Evolutionary conservation across 345 rosid genomes (phyloP), one percentile per base, ranked within the genome.

Genomic region (Ailanthus altissimus): DNA sequence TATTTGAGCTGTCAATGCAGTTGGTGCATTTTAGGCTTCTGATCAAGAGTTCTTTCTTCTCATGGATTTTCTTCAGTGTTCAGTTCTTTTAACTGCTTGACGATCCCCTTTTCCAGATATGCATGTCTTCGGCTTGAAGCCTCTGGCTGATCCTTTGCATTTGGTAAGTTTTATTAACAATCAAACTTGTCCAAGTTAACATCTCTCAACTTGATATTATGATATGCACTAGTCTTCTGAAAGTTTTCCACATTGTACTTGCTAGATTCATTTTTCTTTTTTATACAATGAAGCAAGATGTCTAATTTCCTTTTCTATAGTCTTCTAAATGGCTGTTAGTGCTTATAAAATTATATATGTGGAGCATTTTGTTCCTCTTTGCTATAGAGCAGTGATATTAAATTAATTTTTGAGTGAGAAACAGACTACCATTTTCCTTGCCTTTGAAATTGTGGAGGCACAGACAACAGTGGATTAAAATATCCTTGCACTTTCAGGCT

Each of bases 41-140:
- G 23, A 4, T 26, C 2, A 0, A 14, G n/a, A 0, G 47, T 42
- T n/a, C n/a, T 15, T 57, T 36, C 25, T 23, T 46, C 5, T 6
- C 54, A 64, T 23, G n/a, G 26, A 36, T 38, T 56, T 77, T 23
- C 20, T 43, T 12, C 36, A 8, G 21, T 46, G 50, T 75, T 75
- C n/a, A 36, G 28, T 81, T 67, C 47, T 64, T 68, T 57, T 77
- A 66, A 50, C 69, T 81, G 20, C 43, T 64, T 77, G 57, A 60
- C 66, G 9, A 28, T 63, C 66, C 74, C 46, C 66, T 74, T 77
- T 78, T 77, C 76, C 84, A 90, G 94, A 90, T 80, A 89, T 90
- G 94, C 81, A 81, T 83, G 79, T 89, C 70, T 89, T 86, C 82
- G 94, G 94, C 72, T 73, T 84, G 86, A 83, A 69, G 83, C 94